Evolutionary conservation across 208 protist species (phyloP), one percentile per base, ranked within the genome.

Genomic region (Leishmania turanica): DNA sequence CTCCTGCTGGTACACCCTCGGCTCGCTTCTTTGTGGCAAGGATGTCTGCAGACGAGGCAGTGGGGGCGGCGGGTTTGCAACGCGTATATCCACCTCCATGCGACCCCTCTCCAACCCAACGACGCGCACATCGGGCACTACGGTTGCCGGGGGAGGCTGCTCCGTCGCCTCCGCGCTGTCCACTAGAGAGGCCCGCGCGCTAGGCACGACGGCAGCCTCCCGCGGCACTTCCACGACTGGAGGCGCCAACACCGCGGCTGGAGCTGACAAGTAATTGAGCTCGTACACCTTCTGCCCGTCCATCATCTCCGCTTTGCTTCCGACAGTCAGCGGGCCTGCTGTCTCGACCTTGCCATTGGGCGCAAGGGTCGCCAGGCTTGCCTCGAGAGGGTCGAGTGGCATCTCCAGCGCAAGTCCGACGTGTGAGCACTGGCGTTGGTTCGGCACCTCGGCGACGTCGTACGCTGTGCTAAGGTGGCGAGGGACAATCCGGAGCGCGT

Each of bases 391-490:
- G 54, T 42, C 21, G 4, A 24, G 21, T 13, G 73, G 34, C 71
- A 64, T 53, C 51, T 66, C 27, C 40, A 69, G 51, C 13, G 71
- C 15, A 47, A 68, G 60, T 15, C 19, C 69, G 37, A 73, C 17
- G 9, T 62, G 75, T 0, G 81, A 75, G 81, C 66, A 66, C 24
- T 47, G 64, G 7, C 70, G 68, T 47, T 56, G 34, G 7, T 47
- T 51, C 1, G 34, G 62, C 47, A 45, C 27, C 19, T 53, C 77
- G 9, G 80, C 47, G 17, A 64, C 37, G 24, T 65, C 45, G 71
- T 66, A 78, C 9, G 77, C 45, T 24, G 77, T 74, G 64, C 42
- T 68, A 53, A 77, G 77, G 11, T 51, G 76, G 21, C 71, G 77
- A 49, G 77, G 45, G 4, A 60, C 77, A 7, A 78, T 47, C 37